Evolutionary conservation across 306 rosid species (phyloP).

Genomic region (Cucurbita ficifolia): DNA sequence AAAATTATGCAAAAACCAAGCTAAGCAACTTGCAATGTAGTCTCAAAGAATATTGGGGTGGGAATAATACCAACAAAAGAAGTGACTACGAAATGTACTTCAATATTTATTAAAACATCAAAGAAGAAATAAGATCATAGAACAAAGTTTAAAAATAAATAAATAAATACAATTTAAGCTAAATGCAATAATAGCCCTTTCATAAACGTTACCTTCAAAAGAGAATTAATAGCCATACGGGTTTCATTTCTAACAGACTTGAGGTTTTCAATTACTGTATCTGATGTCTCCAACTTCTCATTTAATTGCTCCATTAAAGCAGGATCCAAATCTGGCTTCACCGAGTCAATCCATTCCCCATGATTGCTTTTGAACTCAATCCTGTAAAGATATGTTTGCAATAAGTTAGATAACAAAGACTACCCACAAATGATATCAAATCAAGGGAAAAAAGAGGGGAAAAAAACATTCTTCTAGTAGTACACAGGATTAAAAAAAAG

Average conservation of each 20-base stretch:
- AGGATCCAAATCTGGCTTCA: slow-evolving; percentile 60
- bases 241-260: slow-evolving; percentile 58
- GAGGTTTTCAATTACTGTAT: slow-evolving; percentile 39
- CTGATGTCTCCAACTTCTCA: slow-evolving; percentile 32
- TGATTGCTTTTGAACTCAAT: slow-evolving; percentile 55
- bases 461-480: neutral
- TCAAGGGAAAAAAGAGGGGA: neutral
- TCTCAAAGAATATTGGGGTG: neutral
- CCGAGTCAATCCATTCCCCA: slow-evolving; percentile 53
- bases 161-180: neutral
- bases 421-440: neutral
- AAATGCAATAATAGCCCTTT: neutral
- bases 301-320: slow-evolving; percentile 34
- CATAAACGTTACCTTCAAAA: slow-evolving; percentile 55
- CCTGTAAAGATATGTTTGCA: slow-evolving; percentile 18
- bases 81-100: neutral
- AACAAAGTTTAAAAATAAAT: neutral
- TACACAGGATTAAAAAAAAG: neutral
- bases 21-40: neutral
- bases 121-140: neutral
- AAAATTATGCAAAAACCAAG: neutral
- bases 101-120: neutral
- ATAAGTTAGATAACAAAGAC: neutral
- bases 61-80: neutral
- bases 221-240: slow-evolving; percentile 49